Evolutionary conservation across 2,329 filamentous ascomycete species (phyloP).

Genomic region (Corinectria fuckeliana): DNA sequence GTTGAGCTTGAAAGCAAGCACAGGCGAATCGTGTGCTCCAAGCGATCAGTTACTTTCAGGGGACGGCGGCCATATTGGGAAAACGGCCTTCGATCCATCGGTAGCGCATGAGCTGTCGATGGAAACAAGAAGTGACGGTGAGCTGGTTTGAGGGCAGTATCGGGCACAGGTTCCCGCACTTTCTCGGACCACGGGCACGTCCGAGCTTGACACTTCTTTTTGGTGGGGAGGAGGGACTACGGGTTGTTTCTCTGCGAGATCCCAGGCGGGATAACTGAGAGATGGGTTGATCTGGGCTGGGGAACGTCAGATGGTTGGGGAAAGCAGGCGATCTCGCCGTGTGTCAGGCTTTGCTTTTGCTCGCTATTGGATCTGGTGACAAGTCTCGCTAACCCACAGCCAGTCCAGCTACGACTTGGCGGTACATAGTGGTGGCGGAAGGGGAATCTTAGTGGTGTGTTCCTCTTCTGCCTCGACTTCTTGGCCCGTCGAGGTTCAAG

Average conservation of each 20-base stretch:
- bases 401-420: constrained; percentile 26
- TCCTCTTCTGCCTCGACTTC: constrained; percentile 11
- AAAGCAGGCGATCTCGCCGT: constrained; percentile 24
- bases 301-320: constrained; percentile 18
- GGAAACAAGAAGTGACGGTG: constrained; percentile 25
- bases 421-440: constrained; percentile 34
- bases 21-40: constrained; percentile 20
- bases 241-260: constrained; percentile 30
- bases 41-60: background rate
- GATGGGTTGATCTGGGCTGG: constrained; percentile 31
- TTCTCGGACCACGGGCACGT: constrained; percentile 31
- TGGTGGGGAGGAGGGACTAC: no score
- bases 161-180: constrained; percentile 23
- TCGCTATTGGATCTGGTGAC: constrained; percentile 22
- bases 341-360: constrained; percentile 21
- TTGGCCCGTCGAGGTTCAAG: constrained; percentile 25
- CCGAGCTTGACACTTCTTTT: no score
- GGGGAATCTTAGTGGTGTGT: constrained; percentile 33
- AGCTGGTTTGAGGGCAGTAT: constrained; percentile 20
- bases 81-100: constrained; percentile 8
- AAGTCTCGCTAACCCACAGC: constrained; percentile 16
- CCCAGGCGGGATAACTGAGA: constrained; percentile 23
- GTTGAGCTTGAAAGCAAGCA: constrained; percentile 13
- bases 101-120: constrained; percentile 24
- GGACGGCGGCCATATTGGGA: constrained; percentile 5